A percentile compares a stretch with the other conserved stretches of the same genome.
These are phyloP conservation scores for Cordyceps pruinosa DNA, from an alignment of 2,329 filamentous ascomycete genomes.

Conservation along the genomic window DNA sequence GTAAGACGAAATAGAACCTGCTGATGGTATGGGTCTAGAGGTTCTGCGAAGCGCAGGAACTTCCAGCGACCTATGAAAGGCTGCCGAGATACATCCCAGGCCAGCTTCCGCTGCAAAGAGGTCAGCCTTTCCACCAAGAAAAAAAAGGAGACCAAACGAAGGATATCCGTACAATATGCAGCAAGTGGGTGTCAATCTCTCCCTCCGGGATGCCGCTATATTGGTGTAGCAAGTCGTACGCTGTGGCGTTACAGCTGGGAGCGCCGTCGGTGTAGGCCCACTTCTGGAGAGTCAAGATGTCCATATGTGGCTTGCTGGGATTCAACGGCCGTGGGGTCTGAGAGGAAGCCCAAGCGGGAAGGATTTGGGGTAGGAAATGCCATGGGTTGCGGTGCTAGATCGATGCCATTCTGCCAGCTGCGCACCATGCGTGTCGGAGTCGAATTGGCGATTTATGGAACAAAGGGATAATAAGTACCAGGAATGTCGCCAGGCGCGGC, in stretches of 20 bases:
- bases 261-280: constrained; percentile 32
- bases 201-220: constrained; percentile 32
- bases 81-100: constrained; percentile 38
- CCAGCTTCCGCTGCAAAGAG: constrained; percentile 33
- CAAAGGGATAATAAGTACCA: background rate
- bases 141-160: background rate
- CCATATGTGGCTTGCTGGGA: constrained; percentile 22
- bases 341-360: background rate
- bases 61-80: constrained; percentile 44
- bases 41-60: constrained; percentile 38
- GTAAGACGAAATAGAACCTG: constrained; percentile 36
- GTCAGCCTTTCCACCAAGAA: background rate
- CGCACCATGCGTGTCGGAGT: background rate
- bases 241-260: constrained; percentile 30
- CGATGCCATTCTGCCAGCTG: background rate
- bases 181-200: constrained; percentile 30
- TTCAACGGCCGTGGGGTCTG: background rate
- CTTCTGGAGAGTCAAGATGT: constrained; percentile 27
- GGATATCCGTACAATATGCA: constrained; percentile 27
- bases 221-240: constrained; percentile 29
- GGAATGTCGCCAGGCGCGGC: background rate
- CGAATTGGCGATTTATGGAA: background rate
- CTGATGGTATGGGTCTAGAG: constrained; percentile 35
- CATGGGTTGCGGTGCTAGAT: background rate
- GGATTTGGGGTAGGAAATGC: background rate